Base-by-base conservation (phyloP, 306 rosid genomes). In the Quercus robur region DNA sequence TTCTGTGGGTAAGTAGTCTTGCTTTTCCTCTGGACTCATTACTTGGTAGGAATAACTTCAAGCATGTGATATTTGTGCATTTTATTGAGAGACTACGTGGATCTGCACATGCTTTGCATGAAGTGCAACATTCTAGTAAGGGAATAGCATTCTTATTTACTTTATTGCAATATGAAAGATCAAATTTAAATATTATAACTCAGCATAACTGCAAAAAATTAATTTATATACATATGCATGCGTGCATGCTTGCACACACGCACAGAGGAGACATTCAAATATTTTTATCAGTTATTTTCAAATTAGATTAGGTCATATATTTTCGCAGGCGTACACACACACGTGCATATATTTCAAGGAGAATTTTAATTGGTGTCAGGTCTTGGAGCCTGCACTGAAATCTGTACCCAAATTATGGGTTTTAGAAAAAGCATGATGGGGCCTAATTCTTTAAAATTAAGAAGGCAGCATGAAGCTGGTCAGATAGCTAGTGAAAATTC, bases 1-100 rank as follows among this genome's bases (percentile, higher is more conserved):
- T 82, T 92, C 56, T 96, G 99, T 79, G 98, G 99, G 99, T 96
- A 87, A 78, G 97, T 74, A 56, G 75, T 84, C 81, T 77, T 84
- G 76, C 77, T 70, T 67, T n/a, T 83, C 56, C 72, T 56, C 63
- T 70, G 64, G 58, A 62, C 55, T 35, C 67, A 64, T 41, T 75
- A 56, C 78, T 83, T 82, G 74, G 78, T 61, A 46, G 57, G 15
- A 63, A 69, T 75, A 54, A 52, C 75, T 56, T 80, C 14, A 68
- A 44, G 59, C 58, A 74, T 71, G 76, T 77, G 25, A 33, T 56
- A 41, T 58, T 41, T 13, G 56, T 44, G 54, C 77, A 67, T 77
- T 73, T 77, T 38, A 35, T 73, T 57, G 61, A 80, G 74, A 76
- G 23, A 56, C 26, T 18, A 61, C 12, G 25, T 61, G 31, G 25